Conservation (phyloP, 225 moss, liverwort and hornwort genomes). For the Anthoceros angustus region DNA sequence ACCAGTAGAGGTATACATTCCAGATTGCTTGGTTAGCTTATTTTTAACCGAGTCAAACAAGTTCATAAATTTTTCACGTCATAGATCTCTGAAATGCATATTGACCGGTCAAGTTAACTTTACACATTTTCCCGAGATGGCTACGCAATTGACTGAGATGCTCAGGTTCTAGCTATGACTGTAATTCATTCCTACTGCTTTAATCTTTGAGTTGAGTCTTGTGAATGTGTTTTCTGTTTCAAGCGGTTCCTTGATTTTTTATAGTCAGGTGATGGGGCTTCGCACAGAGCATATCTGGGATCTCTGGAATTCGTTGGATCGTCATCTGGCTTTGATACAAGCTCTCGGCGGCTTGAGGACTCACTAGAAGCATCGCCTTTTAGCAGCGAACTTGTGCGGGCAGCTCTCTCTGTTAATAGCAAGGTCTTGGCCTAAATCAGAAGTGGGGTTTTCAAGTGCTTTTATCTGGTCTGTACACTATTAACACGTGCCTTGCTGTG, state of each 20-base stretch:
- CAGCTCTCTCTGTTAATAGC: constrained; percentile 75
- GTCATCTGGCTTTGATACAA: constrained; percentile 33
- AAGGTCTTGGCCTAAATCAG: constrained; percentile 30
- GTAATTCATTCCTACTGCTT: too few species aligned
- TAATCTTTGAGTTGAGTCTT: too few species aligned
- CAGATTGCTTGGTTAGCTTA: background rate
- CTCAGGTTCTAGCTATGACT: too few species aligned
- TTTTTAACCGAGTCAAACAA: background rate
- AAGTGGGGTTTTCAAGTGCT: background rate
- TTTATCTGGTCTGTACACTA: background rate
- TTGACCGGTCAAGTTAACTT: too few species aligned
- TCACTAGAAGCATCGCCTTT: constrained; percentile 59
- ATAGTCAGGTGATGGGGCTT: background rate
- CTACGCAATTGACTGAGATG: too few species aligned
- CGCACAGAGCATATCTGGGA: background rate
- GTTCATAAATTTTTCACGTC: background rate
- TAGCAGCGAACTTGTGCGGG: constrained; percentile 70
- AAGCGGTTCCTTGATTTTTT: background rate
- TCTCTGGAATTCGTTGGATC: constrained; percentile 81
- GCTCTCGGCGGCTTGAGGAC: constrained; percentile 50
- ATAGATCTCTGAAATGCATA: background rate
- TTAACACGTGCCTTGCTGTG: background rate
- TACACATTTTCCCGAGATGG: too few species aligned
- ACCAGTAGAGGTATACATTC: constrained; percentile 43
- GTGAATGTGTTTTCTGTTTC: too few species aligned